Evolutionary conservation across 2,329 filamentous ascomycete species (phyloP).

Genomic region (Xylariaceae sp.): DNA sequence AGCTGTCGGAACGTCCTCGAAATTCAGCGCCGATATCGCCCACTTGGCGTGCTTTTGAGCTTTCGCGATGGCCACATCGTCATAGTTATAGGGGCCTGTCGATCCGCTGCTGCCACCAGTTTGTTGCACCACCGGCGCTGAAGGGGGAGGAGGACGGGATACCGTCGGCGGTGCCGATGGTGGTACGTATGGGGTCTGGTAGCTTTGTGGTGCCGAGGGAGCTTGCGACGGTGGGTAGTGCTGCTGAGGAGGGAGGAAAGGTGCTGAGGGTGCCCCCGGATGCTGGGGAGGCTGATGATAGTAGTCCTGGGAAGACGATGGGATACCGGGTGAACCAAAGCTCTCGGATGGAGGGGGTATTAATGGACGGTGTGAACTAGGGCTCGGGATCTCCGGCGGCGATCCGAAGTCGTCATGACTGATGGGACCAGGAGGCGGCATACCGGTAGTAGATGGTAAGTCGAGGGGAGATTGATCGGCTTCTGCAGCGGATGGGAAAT

Average conservation of each 20-base stretch:
- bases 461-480: constrained; percentile 23
- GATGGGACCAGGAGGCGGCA: constrained; percentile 28
- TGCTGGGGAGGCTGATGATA: constrained; percentile 33
- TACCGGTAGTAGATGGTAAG: constrained; percentile 29
- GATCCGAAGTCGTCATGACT: constrained; percentile 18
- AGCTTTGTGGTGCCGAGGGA: constrained; percentile 24
- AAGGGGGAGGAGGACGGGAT: constrained; percentile 8
- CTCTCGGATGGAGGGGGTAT: constrained; percentile 31
- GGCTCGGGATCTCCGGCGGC: constrained; percentile 27
- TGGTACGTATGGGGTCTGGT: constrained; percentile 22
- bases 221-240: constrained; percentile 24
- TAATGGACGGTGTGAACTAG: constrained; percentile 21
- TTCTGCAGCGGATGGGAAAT: constrained; percentile 26
- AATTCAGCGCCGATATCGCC: constrained; percentile 94
- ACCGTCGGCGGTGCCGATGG: constrained; percentile 23
- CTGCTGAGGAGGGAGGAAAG: constrained; percentile 22
- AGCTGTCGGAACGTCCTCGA: constrained; percentile 89
- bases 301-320: constrained; percentile 33
- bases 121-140: constrained; percentile 20
- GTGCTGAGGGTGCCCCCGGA: constrained; percentile 24
- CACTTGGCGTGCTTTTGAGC: constrained; percentile 96
- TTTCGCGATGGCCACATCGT: constrained; percentile 65
- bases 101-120: constrained; percentile 25
- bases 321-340: constrained; percentile 29
- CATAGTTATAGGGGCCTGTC: constrained; percentile 44